These are phyloP conservation scores for Citrus maxima DNA, from an alignment of 345 rosid species.

Conservation along the genomic window DNA sequence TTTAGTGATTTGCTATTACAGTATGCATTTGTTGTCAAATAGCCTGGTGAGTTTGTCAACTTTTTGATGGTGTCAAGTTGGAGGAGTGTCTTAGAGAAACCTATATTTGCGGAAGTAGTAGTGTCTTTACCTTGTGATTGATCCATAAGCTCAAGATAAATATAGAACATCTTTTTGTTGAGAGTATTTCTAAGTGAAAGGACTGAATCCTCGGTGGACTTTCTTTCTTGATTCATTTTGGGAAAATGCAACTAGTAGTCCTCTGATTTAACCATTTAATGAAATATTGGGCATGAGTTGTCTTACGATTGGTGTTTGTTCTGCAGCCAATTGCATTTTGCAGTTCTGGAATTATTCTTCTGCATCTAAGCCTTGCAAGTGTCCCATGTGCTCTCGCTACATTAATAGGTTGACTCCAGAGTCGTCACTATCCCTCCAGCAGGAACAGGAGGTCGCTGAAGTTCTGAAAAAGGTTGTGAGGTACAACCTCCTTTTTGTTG, in stretches of 20 bases:
- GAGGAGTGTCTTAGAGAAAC: not conserved
- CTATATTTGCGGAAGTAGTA: not conserved
- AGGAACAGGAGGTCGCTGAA: constrained; percentile 47
- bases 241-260: not conserved
- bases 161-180: not conserved
- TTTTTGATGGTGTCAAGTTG: not conserved
- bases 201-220: not conserved
- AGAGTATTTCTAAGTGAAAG: not conserved
- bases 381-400: constrained; percentile 73
- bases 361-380: constrained; percentile 74
- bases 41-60: not conserved
- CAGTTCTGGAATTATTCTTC: constrained; percentile 86
- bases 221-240: not conserved
- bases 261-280: not conserved
- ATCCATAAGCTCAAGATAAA: not conserved
- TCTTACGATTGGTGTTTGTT: not conserved
- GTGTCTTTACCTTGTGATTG: not conserved
- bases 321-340: constrained; percentile 73
- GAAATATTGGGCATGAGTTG: not conserved
- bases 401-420: constrained; percentile 60
- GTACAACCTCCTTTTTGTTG: constrained; percentile 76
- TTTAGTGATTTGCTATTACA: not conserved
- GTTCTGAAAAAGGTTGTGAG: constrained; percentile 54
- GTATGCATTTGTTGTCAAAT: not conserved
- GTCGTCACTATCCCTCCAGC: constrained; percentile 38